A percentile compares a stretch with the other conserved stretches of the same genome.
Evolutionary conservation across 257 asterid species (phyloP).

Genomic region (Sherardia arvensis): DNA sequence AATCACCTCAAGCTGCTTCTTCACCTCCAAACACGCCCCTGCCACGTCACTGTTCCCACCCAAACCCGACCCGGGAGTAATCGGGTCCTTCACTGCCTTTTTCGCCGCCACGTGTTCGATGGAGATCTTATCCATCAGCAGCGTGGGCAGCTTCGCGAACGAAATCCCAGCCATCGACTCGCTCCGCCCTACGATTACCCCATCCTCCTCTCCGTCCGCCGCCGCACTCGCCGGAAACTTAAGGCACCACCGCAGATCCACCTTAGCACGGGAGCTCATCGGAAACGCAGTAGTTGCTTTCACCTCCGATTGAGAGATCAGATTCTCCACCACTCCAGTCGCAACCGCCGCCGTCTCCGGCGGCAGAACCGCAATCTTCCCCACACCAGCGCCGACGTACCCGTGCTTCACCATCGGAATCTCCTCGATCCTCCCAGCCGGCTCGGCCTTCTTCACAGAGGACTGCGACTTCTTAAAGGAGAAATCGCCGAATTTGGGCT

Average conservation of each 20-base stretch:
- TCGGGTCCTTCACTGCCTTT: constrained; percentile 21
- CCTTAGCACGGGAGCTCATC: constrained; percentile 38
- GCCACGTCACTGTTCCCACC: constrained; percentile 28
- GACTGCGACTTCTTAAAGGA: constrained; percentile 54
- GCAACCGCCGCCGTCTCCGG: constrained; percentile 38
- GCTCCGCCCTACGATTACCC: constrained; percentile 36
- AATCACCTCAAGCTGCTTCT: constrained; percentile 58
- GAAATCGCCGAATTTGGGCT: constrained; percentile 80
- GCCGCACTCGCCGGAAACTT: constrained; percentile 46
- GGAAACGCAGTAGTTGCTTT: constrained; percentile 68
- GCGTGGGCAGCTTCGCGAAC: constrained; percentile 36
- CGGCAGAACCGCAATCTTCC: constrained; percentile 21
- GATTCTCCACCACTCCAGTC: constrained; percentile 37
- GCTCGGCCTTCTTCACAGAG: constrained; percentile 31
- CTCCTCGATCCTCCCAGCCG: constrained; percentile 12
- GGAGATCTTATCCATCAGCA: constrained; percentile 84
- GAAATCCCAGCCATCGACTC: constrained; percentile 30
- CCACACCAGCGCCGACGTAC: constrained; percentile 19
- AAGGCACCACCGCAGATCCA: constrained; percentile 84
- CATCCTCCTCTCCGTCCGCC: constrained; percentile 31
- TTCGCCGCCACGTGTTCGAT: constrained; percentile 50
- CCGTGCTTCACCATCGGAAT: constrained; percentile 20
- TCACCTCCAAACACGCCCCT: constrained; percentile 63
- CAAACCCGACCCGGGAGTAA: constrained; percentile 19
- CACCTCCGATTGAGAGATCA: constrained; percentile 45